Base-by-base conservation (phyloP, 2,329 filamentous ascomycete genomes). In the Hymenoscyphus scutula region DNA sequence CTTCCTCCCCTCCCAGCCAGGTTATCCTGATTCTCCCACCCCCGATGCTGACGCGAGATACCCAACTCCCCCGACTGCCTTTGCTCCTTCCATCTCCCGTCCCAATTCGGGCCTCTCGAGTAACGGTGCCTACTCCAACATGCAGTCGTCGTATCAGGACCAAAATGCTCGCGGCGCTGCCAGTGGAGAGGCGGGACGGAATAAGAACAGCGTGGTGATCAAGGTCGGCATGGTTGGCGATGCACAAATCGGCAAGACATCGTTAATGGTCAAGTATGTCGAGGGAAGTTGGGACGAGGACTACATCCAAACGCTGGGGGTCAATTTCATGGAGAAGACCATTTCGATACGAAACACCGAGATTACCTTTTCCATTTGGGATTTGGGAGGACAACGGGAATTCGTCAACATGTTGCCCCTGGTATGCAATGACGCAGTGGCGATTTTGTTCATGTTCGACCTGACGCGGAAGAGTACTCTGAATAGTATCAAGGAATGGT, bases 241-340 rank as follows among this genome's bases (percentile, higher is more conserved):
- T 79, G 95, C 95, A 62, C 95, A 99, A 78, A 99, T 99, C 71
- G 95, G 95, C 74, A 99, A 99, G 84, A 99, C 95, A 19, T 97
- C 93, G 68, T 79, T 99, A 75, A 99, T 99, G 95, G 95, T 99
- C 74, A 99, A 99, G 77, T 99, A 99, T 74, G 95, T 99, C 61
- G 95, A 99, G 79, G 95, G 95, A 64, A 97, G 93, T 78, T 99
- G 95, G 92, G 95, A 99, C 77, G 95, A 99, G 79, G 95, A 99
- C 76, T 99, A 99, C 77, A 99, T 99, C 73, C 95, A 99, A 79
- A 99, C 95, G 25, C 81, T 99, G 53, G 95, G 95, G 69, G 95
- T 99, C 78, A 99, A 99, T 78, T 99, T 99, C 78, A 99, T 99
- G 95, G 95, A 99, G 77, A 99, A 99, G 84, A 99, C 95, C 38